Base-by-base conservation (phyloP, 306 rosid species). In the Sicyos edulis region DNA sequence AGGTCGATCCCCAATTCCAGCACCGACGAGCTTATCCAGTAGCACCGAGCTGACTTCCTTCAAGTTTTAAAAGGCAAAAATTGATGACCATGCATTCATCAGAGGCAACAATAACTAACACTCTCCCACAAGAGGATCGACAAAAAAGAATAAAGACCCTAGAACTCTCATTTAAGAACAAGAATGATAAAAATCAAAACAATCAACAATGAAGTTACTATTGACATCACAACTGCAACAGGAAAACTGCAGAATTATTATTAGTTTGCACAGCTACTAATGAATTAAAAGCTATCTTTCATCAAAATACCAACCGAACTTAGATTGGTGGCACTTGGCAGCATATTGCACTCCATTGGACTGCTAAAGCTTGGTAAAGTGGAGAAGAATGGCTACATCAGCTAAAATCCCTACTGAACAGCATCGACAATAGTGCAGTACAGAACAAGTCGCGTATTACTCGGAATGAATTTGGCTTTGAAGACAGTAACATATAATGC, bases 1-100 rank as follows among this genome's bases (percentile, higher is more conserved):
- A 47, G 97, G 99, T 72, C 89, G 89, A 74, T 88, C 78, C 76
- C 99, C 99, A 81, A 90, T 86, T 53, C 99, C 97, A 54, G 97
- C 98, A 78, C 90, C 90, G 60, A 90, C 78, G 83, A 93, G 96
- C 83, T 90, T 93, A 76, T 86, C 91, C 80, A 93, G 81, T 69
- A 93, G 78, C 97, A 93, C 86, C 55, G 95, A 87, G 80, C 98
- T 93, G 76, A 93, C 98, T 85, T 93, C 98, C 98, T 90, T 85
- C 75, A 85, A 55, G 78, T 74, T 83, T 81, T 60, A 80, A 29
- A 74, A 62, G 55, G 51, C 76, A 68, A 76, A 54, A 74, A 70
- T 42, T 20, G 56, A 67, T 47, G 72, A 47, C 19, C 49, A 59
- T 64, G 14, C 29, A 72, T 70, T 45, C 71, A 70, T 24, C 61